A percentile compares a stretch with the other conserved stretches of the same genome.
Evolutionary conservation across 2,329 filamentous ascomycete species (phyloP).

Genomic region (Alternaria sp.): DNA sequence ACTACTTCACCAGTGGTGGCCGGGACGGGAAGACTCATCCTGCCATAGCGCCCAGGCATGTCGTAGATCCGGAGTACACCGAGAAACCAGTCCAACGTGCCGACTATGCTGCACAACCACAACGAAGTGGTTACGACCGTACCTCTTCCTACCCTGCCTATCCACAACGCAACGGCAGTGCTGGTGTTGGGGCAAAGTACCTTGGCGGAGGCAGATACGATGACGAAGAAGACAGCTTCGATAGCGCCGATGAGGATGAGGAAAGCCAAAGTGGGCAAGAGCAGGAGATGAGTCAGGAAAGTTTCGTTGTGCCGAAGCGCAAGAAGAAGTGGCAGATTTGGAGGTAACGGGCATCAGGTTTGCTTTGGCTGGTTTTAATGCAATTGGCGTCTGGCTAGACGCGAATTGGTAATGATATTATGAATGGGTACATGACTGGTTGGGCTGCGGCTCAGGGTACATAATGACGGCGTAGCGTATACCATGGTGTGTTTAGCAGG

Average conservation of each 20-base stretch:
- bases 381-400: neutral
- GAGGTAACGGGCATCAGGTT: conserved; percentile 21
- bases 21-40: conserved; percentile 25
- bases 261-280: conserved; percentile 39
- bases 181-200: conserved; percentile 42
- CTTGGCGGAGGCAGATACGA: conserved; percentile 42
- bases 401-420: conserved; percentile 11
- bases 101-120: conserved; percentile 29
- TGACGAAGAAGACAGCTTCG: conserved; percentile 40
- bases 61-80: conserved; percentile 17
- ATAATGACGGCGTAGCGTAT: conserved; percentile 9
- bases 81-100: conserved; percentile 22
- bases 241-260: conserved; percentile 33
- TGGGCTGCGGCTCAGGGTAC: neutral
- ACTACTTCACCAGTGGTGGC: conserved; percentile 41
- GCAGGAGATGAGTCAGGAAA: conserved; percentile 41
- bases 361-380: conserved; percentile 1
- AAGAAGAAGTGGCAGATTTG: conserved; percentile 53
- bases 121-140: conserved; percentile 31
- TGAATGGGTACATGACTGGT: conserved; percentile 3
- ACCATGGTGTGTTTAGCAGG: conserved; percentile 3
- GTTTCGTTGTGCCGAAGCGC: conserved; percentile 48
- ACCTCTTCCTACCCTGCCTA: conserved; percentile 33
- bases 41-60: conserved; percentile 11
- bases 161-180: conserved; percentile 29